A percentile compares a stretch with the other conserved stretches of the same genome.
phyloP scores from a whole-genome alignment of 2,329 filamentous ascomycete genomes.

The Calonectria henricotiae region DNA sequence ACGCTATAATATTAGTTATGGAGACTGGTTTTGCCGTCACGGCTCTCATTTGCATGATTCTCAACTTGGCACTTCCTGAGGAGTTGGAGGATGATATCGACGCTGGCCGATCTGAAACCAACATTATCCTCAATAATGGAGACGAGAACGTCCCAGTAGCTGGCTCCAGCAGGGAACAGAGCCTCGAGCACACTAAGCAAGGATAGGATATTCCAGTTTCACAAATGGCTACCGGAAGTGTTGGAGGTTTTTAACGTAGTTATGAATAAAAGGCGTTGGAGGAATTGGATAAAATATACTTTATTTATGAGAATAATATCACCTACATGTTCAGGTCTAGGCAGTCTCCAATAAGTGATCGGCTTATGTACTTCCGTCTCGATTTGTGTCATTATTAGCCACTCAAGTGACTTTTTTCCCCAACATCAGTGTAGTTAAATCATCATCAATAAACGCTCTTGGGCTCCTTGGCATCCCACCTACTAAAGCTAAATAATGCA shows the following conservation, averaged over 20 bases:
- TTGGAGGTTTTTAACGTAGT: slow-evolving; percentile 12
- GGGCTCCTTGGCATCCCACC: slow-evolving; percentile 9
- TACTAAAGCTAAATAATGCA: neutral
- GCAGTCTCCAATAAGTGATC: neutral
- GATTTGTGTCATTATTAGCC: neutral
- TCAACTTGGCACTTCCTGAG: slow-evolving; percentile 82
- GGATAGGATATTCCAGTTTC: slow-evolving; percentile 12
- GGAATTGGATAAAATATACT: slow-evolving; percentile 10
- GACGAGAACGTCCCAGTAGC: slow-evolving; percentile 31
- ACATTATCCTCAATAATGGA: slow-evolving; percentile 40
- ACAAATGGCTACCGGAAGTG: slow-evolving; percentile 1
- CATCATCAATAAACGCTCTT: neutral
- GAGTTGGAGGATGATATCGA: slow-evolving; percentile 78
- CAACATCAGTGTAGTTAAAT: neutral
- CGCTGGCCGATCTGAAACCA: slow-evolving; percentile 43
- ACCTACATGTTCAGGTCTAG: neutral
- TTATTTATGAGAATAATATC: slow-evolving; percentile 21
- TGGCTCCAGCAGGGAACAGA: slow-evolving; percentile 35
- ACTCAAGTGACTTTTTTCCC: neutral
- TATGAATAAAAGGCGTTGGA: slow-evolving; percentile 33
- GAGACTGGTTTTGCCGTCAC: slow-evolving; percentile 84
- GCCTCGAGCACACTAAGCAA: slow-evolving; percentile 38
- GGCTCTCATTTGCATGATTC: slow-evolving; percentile 79
- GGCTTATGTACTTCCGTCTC: neutral
- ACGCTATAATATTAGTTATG: slow-evolving; percentile 82